Evolutionary conservation across 2,329 filamentous ascomycete genomes (phyloP), one percentile per base, ranked within the genome.

Genomic region (Colletotrichum costaricense): DNA sequence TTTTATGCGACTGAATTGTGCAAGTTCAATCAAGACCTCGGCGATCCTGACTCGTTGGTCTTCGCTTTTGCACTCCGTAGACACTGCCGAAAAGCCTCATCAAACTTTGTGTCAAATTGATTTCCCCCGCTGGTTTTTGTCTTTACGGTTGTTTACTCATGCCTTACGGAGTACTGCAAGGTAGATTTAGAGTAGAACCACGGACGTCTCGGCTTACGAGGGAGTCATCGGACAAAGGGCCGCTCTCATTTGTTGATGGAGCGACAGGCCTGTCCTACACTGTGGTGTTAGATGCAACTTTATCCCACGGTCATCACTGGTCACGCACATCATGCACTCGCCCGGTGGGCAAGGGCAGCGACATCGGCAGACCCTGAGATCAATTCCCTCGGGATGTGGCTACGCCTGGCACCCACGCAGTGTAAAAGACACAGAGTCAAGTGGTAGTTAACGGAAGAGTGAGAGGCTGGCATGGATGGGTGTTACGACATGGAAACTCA

Each of bases 301-400:
- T 24, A 28, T 57, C 24, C 42, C 60, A 52, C 26, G 24, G 33
- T 22, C 60, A 49, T 28, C 19, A 30, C 22, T 49, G 38, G 14
- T 38, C 26, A 26, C 16, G 14, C 12, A 56, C 54, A 24, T 58
- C 55, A 58, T 30, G 16, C n/a, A 35, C 28, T 33, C 33, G 46
- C 46, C 54, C 42, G 42, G 42, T 49, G 42, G 22, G 24, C 22
- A n/a, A 12, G 28, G 55, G 8, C n/a, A 58, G 71, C 67, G 71
- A 73, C 67, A 71, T 73, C 71, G 71, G 71, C 60, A 57, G 70
- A 57, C 60, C 60, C 60, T 62, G 56, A 52, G 60, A 59, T 46
- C 55, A 63, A 16, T n/a, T 33, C 22, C 58, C 5, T 69, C 58
- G 57, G 49, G 38, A 72, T 62, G 57, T 72, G 69, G 46, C 67